Evolutionary conservation across 495 filamentous ascomycete genomes (phyloP), one percentile per base, ranked within the genome.

Genomic region (Clavariopsis aquatica): DNA sequence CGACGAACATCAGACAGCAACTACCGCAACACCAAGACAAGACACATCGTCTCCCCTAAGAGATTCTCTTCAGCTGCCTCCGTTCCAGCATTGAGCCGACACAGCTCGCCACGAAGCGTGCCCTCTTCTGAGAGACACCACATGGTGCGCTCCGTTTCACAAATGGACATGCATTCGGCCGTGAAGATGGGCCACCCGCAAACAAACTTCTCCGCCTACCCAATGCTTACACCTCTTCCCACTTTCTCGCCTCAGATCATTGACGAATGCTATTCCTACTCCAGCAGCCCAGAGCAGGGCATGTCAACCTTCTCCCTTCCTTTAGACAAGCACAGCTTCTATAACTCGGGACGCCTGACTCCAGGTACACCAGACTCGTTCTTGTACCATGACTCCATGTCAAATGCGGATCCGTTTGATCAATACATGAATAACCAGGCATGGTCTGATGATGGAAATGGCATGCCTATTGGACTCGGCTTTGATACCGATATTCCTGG

Each of bases 291-390:
- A 3, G 68, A 70, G 43, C 57, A 27, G 17, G 49, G 28, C 28
- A 56, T 66, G 41, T n/a, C 54, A 22, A 38, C 53, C 2, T 70
- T 70, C 49, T 26, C 54, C 20, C 58, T 51, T 19, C 54, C 24
- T 41, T 41, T 58, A 19, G 55, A 62, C 6, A 66, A 67, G 38
- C 59, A 34, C 28, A 31, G 28, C 19, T 67, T 61, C 56, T 23
- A 62, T 26, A 38, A 20, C 43, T 63, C 62, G 23, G 58, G 64
- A 20, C 59, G 58, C 23, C 34, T 66, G 29, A 67, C 64, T 0
- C 68, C 68, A 12, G 57, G 63, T 45, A 70, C 68, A 19, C 68
- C 68, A 45, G 68, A 67, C 17, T 64, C 68, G 13, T 70, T 64
- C 43, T n/a, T 36, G 1, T 64, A 57, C 36, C 17, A 46, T 19